Conservation (phyloP, 2,329 filamentous ascomycete genomes). For the Didymella pomorum region DNA sequence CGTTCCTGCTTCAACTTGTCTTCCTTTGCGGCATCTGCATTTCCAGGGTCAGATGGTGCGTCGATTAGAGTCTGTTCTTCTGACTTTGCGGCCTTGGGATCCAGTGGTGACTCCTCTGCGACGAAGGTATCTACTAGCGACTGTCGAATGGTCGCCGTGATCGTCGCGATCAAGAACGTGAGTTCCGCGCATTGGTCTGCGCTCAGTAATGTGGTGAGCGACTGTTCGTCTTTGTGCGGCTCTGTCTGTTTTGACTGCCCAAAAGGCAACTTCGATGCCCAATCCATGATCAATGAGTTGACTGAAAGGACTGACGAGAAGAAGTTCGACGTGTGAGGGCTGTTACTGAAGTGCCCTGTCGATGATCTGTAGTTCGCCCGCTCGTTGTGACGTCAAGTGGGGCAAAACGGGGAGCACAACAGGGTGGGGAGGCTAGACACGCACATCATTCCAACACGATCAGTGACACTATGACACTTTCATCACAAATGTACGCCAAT, state of each 20-base stretch:
- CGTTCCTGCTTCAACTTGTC: conserved; percentile 44
- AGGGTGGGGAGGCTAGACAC: conserved; percentile 8
- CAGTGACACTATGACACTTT: conserved; percentile 3
- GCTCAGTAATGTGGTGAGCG: conserved; percentile 57
- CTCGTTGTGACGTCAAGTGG: conserved; percentile 21
- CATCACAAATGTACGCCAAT: neutral
- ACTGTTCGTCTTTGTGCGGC: conserved; percentile 42
- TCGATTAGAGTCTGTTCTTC: conserved; percentile 35
- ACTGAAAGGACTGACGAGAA: neutral
- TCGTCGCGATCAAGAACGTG: conserved; percentile 58
- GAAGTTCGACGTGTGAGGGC: neutral
- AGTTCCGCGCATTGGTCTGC: conserved; percentile 57
- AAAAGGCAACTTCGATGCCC: conserved; percentile 46
- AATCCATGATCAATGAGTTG: conserved; percentile 33
- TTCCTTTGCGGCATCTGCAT: conserved; percentile 42
- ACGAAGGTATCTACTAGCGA: conserved; percentile 54
- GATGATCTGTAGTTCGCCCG: conserved; percentile 8
- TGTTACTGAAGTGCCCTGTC: neutral
- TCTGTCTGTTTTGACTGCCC: conserved; percentile 39
- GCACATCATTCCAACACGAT: conserved; percentile 6
- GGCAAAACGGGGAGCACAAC: conserved; percentile 16
- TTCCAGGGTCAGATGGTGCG: conserved; percentile 33
- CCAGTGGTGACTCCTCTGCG: conserved; percentile 36
- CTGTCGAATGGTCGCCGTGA: conserved; percentile 58
- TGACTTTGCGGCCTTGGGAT: conserved; percentile 27